These are phyloP conservation scores for Citropsis articulata DNA, from an alignment of 345 rosid genomes.

Conservation along the genomic window DNA sequence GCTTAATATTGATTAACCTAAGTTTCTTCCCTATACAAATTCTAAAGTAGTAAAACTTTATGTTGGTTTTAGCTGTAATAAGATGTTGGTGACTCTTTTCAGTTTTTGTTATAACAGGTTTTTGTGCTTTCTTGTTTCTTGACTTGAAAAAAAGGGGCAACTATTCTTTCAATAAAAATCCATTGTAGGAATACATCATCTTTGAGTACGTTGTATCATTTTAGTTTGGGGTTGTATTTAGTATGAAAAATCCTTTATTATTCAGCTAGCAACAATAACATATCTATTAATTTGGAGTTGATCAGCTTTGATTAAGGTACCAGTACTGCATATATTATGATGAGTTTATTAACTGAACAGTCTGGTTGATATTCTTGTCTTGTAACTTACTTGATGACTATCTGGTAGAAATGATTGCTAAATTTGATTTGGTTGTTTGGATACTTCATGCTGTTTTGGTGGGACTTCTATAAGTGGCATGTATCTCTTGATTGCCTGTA, in stretches of 20 bases:
- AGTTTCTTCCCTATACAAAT: neutral
- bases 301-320: neutral
- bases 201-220: neutral
- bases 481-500: neutral
- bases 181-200: neutral
- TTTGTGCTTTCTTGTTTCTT: neutral
- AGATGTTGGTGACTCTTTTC: neutral
- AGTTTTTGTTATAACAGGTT: neutral
- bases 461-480: conserved; percentile 7
- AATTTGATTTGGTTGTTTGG: neutral
- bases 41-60: neutral
- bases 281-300: neutral
- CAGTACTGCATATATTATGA: neutral
- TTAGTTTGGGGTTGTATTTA: neutral
- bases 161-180: neutral
- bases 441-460: conserved; percentile 2
- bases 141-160: neutral
- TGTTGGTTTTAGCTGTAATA: neutral
- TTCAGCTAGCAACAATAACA: neutral
- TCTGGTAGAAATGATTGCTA: neutral
- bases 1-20: neutral
- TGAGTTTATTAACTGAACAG: neutral
- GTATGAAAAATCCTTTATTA: neutral
- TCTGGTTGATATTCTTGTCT: neutral
- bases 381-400: neutral